Conservation (phyloP, 331 rosid genomes). For the Ulmus americana region DNA sequence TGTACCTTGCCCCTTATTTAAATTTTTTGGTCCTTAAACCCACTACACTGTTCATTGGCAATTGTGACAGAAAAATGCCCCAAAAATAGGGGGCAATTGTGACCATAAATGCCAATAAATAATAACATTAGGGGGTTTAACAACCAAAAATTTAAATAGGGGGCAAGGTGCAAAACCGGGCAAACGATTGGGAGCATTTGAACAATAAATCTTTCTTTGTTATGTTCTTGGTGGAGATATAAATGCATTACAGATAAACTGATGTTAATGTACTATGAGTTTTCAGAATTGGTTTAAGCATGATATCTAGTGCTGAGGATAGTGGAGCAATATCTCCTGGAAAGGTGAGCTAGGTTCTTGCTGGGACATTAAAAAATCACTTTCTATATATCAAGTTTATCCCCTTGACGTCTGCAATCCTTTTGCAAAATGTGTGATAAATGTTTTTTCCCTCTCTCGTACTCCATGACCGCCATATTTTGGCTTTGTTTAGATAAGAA, state of each 20-base stretch:
- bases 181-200: too few species aligned
- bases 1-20: too few species aligned
- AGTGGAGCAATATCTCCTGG: conserved; percentile 68
- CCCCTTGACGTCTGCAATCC: conserved; percentile 2
- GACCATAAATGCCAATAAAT: too few species aligned
- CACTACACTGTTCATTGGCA: too few species aligned
- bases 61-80: too few species aligned
- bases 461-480: conserved; percentile 8
- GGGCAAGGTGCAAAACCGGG: too few species aligned
- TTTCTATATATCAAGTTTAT: neutral
- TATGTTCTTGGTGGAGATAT: conserved; percentile 7
- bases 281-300: conserved; percentile 84
- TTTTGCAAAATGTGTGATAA: conserved; percentile 9
- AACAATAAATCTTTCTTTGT: neutral
- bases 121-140: too few species aligned
- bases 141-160: too few species aligned
- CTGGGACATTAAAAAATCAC: neutral
- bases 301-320: conserved; percentile 78
- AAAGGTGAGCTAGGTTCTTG: conserved; percentile 41
- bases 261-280: conserved; percentile 20
- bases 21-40: too few species aligned
- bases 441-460: conserved; percentile 1
- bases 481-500: neutral
- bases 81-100: too few species aligned
- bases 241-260: neutral